A percentile compares a stretch with the other conserved stretches of the same genome.
phyloP scores from a whole-genome alignment of 2,329 filamentous ascomycete species.

The Aspergillus pseudoviridinutans region DNA sequence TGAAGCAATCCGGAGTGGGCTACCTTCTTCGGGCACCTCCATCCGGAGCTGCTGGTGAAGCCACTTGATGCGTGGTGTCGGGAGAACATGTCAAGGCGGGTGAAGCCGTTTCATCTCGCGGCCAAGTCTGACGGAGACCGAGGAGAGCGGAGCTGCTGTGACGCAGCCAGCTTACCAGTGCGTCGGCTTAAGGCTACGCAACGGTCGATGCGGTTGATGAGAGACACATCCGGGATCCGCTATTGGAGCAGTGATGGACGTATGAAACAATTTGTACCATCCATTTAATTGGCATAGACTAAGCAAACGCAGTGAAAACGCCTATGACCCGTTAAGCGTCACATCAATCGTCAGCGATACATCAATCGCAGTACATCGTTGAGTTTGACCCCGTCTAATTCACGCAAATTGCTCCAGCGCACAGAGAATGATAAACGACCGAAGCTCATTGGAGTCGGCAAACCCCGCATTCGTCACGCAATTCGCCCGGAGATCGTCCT shows the following conservation, averaged over 20 bases:
- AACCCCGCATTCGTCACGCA: slow-evolving; percentile 7
- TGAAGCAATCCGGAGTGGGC: background rate
- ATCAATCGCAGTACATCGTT: background rate
- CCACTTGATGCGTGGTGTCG: too few relatives aligned
- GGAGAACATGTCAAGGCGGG: background rate
- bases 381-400: background rate
- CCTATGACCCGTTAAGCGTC: background rate
- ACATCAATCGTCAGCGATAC: background rate
- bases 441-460: slow-evolving; percentile 14
- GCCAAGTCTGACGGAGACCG: background rate
- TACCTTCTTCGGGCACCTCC: background rate
- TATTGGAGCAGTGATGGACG: background rate
- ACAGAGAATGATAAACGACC: slow-evolving; percentile 16
- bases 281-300: background rate
- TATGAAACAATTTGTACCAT: background rate
- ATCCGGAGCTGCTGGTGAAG: background rate
- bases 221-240: background rate
- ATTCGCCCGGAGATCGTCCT: slow-evolving; percentile 11
- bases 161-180: background rate
- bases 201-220: too few relatives aligned
- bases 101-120: background rate
- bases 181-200: background rate
- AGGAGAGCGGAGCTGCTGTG: background rate
- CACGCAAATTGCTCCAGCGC: slow-evolving; percentile 14
- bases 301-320: background rate